A percentile compares a stretch with the other conserved stretches of the same genome.
Conservation (phyloP, 768 basidiomycete species). For the Pleurotus citrinopileatus region DNA sequence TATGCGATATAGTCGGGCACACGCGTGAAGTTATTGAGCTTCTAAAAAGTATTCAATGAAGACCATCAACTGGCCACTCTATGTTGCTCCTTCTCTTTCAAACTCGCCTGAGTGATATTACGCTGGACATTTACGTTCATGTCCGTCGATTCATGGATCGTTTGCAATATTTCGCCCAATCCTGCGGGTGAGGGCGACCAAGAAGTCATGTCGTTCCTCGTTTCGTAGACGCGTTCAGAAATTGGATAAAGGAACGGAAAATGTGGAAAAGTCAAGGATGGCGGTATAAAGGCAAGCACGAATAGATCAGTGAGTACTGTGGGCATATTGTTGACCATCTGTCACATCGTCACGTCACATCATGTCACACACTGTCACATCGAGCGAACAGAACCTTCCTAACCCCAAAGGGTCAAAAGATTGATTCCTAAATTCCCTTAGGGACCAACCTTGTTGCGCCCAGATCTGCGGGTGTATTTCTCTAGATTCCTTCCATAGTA, state of each 20-base stretch:
- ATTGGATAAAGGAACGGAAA: slow-evolving; percentile 17
- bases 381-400: neutral
- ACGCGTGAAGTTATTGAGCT: slow-evolving; percentile 83
- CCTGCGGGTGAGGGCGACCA: slow-evolving; percentile 87
- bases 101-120: slow-evolving; percentile 75
- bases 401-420: neutral
- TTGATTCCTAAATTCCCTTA: neutral
- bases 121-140: slow-evolving; percentile 73
- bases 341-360: slow-evolving; percentile 10
- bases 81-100: neutral
- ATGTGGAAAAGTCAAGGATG: neutral
- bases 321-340: slow-evolving; percentile 9
- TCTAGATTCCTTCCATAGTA: neutral
- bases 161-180: slow-evolving; percentile 88
- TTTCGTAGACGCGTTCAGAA: slow-evolving; percentile 32
- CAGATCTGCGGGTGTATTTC: neutral
- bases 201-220: slow-evolving; percentile 47
- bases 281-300: slow-evolving; percentile 9
- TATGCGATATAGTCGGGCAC: slow-evolving; percentile 95
- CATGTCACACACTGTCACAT: slow-evolving; percentile 7
- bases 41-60: slow-evolving; percentile 39
- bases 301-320: slow-evolving; percentile 9
- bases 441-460: neutral
- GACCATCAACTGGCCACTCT: neutral
- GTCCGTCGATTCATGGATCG: slow-evolving; percentile 89